These are phyloP conservation scores for Saccharata proteae DNA, from an alignment of 2,329 filamentous ascomycete species.

Conservation along the genomic window DNA sequence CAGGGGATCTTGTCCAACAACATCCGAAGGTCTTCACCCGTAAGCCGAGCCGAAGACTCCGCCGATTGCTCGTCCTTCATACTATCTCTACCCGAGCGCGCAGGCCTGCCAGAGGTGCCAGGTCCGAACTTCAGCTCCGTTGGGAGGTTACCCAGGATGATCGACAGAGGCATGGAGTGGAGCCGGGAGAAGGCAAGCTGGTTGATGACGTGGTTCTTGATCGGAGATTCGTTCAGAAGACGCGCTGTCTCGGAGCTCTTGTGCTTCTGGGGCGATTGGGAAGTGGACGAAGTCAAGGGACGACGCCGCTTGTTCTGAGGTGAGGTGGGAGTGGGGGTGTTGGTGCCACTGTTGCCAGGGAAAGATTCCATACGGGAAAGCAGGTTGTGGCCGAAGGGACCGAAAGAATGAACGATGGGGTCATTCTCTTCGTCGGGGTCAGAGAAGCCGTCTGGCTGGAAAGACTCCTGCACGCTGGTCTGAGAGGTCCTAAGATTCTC, in stretches of 20 bases:
- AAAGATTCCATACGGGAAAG: constrained; percentile 74
- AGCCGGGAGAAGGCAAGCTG: constrained; percentile 91
- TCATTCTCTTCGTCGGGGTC: constrained; percentile 80
- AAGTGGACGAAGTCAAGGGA: constrained; percentile 15
- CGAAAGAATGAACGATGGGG: constrained; percentile 82
- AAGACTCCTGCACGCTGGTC: constrained; percentile 11
- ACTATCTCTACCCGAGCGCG: constrained; percentile 13
- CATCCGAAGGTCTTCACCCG: constrained; percentile 44
- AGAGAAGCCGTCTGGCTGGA: constrained; percentile 49
- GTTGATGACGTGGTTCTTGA: constrained; percentile 83
- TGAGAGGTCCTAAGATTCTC: constrained; percentile 10
- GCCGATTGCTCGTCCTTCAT: constrained; percentile 35
- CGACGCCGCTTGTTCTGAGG: constrained; percentile 28
- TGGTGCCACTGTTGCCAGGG: constrained; percentile 33
- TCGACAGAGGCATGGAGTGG: constrained; percentile 80
- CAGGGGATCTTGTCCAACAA: constrained; percentile 65
- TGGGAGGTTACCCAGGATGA: constrained; percentile 82
- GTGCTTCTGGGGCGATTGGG: constrained; percentile 13
- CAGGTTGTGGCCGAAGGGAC: constrained; percentile 76
- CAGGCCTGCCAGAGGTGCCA: background rate
- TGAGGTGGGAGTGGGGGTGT: constrained; percentile 42
- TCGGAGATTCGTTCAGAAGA: constrained; percentile 28
- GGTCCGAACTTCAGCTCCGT: constrained; percentile 23
- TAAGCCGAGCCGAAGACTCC: constrained; percentile 18
- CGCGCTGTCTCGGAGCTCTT: constrained; percentile 14